phyloP scores from a whole-genome alignment of 371 early-diverging fungal species.

The Paraphysoderma sedebokerense region DNA sequence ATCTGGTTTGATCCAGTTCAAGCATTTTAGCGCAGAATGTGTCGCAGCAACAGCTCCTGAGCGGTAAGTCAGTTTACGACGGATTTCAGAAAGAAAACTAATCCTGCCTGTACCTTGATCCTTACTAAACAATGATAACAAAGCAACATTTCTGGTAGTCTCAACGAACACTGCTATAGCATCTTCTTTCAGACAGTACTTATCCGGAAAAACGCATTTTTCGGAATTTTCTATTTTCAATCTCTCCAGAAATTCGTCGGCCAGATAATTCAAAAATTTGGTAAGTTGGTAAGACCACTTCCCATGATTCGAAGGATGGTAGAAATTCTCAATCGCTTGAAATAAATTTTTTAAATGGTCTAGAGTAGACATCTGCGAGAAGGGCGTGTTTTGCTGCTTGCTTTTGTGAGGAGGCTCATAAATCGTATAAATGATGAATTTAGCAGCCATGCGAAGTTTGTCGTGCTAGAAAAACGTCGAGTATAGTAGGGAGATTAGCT shows the following conservation, averaged over 20 bases:
- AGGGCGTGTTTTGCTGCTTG: not conserved
- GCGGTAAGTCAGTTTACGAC: not conserved
- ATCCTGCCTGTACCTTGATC: slow-evolving; percentile 15
- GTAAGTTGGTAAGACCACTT: slow-evolving; percentile 52
- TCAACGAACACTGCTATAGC: slow-evolving; percentile 37
- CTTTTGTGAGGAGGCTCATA: slow-evolving; percentile 13
- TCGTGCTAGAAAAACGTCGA: slow-evolving; percentile 16
- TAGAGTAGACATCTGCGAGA: slow-evolving; percentile 20
- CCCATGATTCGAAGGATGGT: slow-evolving; percentile 77
- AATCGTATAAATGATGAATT: slow-evolving; percentile 60
- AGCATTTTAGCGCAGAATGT: slow-evolving; percentile 45
- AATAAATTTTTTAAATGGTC: slow-evolving; percentile 47
- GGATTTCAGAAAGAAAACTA: not conserved
- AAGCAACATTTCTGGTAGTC: slow-evolving; percentile 28
- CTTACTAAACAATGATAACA: slow-evolving; percentile 63
- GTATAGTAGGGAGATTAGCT: slow-evolving; percentile 9
- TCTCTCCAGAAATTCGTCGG: slow-evolving; percentile 44
- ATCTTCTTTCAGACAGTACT: slow-evolving; percentile 34
- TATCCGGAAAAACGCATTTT: slow-evolving; percentile 38
- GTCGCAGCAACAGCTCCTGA: slow-evolving; percentile 39
- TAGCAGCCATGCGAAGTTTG: slow-evolving; percentile 42
- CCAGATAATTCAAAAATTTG: slow-evolving; percentile 36
- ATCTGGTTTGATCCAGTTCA: slow-evolving; percentile 58
- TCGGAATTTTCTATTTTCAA: slow-evolving; percentile 31
- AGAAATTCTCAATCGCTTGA: slow-evolving; percentile 69